Conservation (phyloP, 2,329 filamentous ascomycete species). For the Fusarium sp. region DNA sequence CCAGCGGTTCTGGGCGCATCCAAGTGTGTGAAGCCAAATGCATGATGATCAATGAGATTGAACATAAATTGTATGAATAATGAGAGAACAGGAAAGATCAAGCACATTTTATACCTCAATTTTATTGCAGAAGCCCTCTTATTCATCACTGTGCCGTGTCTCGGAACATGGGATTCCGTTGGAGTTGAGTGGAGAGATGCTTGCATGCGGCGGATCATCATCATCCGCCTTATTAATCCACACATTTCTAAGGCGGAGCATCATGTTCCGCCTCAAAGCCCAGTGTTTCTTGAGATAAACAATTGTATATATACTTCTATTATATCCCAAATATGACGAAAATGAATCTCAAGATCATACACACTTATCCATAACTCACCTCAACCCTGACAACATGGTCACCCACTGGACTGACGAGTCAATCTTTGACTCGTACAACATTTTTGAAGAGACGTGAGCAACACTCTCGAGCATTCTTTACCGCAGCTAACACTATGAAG, state of each 20-base stretch:
- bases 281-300: background rate
- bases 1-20: conserved; percentile 36
- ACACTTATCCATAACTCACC: background rate
- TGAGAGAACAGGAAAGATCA: background rate
- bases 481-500: conserved; percentile 1
- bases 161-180: background rate
- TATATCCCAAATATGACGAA: background rate
- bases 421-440: conserved; percentile 32
- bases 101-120: background rate
- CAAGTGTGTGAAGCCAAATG: conserved; percentile 37
- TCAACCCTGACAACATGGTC: conserved; percentile 13
- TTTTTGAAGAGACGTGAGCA: conserved; percentile 35
- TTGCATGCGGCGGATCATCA: background rate
- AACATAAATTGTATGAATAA: background rate
- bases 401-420: conserved; percentile 32
- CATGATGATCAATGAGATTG: conserved; percentile 1
- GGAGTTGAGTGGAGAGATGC: background rate
- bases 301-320: background rate
- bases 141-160: background rate
- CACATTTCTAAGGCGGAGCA: background rate
- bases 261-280: background rate
- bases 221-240: conserved; percentile 12
- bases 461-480: fast-evolving
- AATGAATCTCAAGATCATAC: background rate
- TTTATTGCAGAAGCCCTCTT: background rate